Evolutionary conservation across 257 asterid genomes (phyloP), one percentile per base, ranked within the genome.

Genomic region (Leptodermis oblonga): DNA sequence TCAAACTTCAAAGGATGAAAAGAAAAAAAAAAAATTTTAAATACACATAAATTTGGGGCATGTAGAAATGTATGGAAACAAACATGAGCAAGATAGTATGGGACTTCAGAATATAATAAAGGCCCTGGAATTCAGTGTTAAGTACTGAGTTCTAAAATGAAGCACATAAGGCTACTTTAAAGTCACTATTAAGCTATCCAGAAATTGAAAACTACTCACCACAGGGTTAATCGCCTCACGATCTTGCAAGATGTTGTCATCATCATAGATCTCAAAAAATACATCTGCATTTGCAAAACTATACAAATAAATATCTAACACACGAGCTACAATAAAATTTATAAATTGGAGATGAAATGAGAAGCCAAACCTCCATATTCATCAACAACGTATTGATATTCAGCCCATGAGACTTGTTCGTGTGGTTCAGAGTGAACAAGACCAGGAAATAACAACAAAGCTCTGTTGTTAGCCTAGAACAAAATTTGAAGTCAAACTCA

Each of bases 391-490:
- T 89, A 89, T 68, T 75, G 85, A 82, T 82, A 83, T 60, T 89
- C 92, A 60, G 85, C 86, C 96, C 96, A 89, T 3, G 96, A 78
- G 70, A 83, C 82, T 63, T 85, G 87, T 81, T 79, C 92, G 33
- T 87, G 92, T 33, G 96, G 92, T 80, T 89, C 96, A 70, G 80
- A 72, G 82, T 89, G 96, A 48, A 85, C 84, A 26, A 46, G 65
- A 64, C 86, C 79, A 68, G 95, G 95, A 70, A 89, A 82, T 73
- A 87, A 79, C 77, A 89, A 60, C 74, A 85, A 68, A 15, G 88
- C 95, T 75, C 54, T 82, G 79, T 67, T 68, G 74, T 84, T 82
- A 71, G 92, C 90, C 96, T 89, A 77, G 62, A 73, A 66, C 12
- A 36, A 76, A 67, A 78, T 62, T 26, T 18, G 69, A 51, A 78